Evolutionary conservation across 2,329 filamentous ascomycete genomes (phyloP).

Genomic region (Trichophyton mentagrophytes): DNA sequence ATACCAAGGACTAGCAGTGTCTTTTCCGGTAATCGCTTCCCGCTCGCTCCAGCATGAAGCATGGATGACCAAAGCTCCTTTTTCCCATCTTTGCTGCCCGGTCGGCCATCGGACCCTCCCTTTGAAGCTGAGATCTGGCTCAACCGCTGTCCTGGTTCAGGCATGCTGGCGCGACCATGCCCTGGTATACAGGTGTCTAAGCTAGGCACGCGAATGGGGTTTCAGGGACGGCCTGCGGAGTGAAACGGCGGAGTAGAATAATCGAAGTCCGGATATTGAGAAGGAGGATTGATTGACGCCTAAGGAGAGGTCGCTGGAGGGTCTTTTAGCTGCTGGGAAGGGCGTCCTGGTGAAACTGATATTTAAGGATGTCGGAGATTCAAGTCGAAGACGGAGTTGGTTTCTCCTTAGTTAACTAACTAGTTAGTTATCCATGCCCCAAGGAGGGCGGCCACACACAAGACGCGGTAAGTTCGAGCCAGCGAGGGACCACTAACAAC

Average conservation of each 20-base stretch:
- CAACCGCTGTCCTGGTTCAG: conserved; percentile 26
- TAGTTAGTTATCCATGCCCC: neutral
- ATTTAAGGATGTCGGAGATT: neutral
- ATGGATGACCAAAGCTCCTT: conserved; percentile 91
- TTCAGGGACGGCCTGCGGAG: neutral
- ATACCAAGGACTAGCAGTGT: conserved; percentile 74
- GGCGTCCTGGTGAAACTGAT: neutral
- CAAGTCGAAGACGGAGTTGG: neutral
- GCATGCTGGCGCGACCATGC: conserved; percentile 15
- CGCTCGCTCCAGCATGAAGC: conserved; percentile 79
- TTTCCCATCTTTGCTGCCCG: conserved; percentile 51
- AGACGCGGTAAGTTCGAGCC: neutral
- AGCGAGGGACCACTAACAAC: neutral
- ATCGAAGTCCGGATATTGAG: too few relatives aligned
- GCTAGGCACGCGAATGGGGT: neutral
- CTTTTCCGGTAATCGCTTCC: conserved; percentile 82
- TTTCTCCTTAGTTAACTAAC: neutral
- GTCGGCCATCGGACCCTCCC: conserved; percentile 24
- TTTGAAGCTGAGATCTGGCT: conserved; percentile 26
- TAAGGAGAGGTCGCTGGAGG: neutral
- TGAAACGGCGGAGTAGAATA: neutral
- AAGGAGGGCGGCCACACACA: neutral
- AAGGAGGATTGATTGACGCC: neutral
- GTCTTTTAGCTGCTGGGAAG: neutral
- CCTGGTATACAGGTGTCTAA: neutral